Evolutionary conservation across 495 filamentous ascomycete genomes (phyloP).

Genomic region (Niebla homalea): DNA sequence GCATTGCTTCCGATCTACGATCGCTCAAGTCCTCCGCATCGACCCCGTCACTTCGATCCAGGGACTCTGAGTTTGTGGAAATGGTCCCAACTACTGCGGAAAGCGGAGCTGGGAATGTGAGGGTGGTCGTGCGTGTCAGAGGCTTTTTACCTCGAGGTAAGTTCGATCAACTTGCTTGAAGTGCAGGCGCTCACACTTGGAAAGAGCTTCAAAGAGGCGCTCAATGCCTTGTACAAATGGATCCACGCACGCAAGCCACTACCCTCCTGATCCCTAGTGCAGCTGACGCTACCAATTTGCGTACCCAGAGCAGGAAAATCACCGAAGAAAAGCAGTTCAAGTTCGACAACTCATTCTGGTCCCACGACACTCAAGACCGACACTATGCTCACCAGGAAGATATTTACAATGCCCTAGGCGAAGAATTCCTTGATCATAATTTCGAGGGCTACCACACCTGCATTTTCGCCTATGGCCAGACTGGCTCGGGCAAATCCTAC

Average conservation of each 20-base stretch:
- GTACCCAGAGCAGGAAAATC: conserved; percentile 57
- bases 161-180: conserved; percentile 11
- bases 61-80: conserved; percentile 46
- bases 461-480: conserved; percentile 98
- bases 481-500: conserved; percentile 93
- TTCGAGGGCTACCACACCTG: conserved; percentile 99
- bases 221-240: conserved; percentile 79
- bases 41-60: conserved; percentile 55
- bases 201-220: conserved; percentile 69
- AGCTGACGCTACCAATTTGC: conserved; percentile 49
- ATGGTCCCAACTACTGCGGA: conserved; percentile 20
- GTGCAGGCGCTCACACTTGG: conserved; percentile 4
- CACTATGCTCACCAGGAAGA: conserved; percentile 81
- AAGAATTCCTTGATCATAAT: conserved; percentile 97
- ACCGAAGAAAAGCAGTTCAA: conserved; percentile 82
- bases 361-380: conserved; percentile 57
- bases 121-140: conserved; percentile 84
- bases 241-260: conserved; percentile 70
- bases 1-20: conserved; percentile 28
- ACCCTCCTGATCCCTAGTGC: conserved; percentile 57
- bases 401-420: conserved; percentile 86
- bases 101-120: conserved; percentile 70
- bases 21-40: conserved; percentile 44
- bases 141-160: conserved; percentile 81
- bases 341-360: conserved; percentile 98